Base-by-base conservation (phyloP, 2,329 filamentous ascomycete genomes). In the Penicillium freii region DNA sequence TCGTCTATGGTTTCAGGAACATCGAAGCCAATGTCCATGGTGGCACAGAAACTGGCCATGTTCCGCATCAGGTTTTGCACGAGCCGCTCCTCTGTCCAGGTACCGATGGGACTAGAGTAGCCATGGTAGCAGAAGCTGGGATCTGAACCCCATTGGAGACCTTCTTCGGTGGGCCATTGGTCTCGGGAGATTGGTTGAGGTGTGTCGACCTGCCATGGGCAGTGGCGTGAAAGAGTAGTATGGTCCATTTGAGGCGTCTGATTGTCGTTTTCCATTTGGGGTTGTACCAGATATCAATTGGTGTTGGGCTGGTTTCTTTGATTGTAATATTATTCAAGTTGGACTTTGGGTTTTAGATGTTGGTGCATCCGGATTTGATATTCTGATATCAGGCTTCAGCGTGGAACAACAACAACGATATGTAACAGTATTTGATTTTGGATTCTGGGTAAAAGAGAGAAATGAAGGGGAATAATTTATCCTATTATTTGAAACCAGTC, bases 61-160 rank as follows among this genome's bases (percentile, higher is more conserved):
- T 66, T 62, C 40, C 64, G 64, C 59, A 64, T 62, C 34, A 65
- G 39, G 29, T 65, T 63, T 23, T 56, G 58, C 3, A 62, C 58
- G 2, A 66, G 47, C 0, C 62, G 58, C 21, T 66, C 61, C 50
- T 66, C 64, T 25, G 64, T 66, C 64, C 64, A 66, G 2, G 56
- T 64, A 4, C 64, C 64, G 11, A 64, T 58, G 2, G 64, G 64
- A 8, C 51, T 52, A 2, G 64, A 65, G 25, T 62, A 66, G n/a
- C 64, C 62, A 36, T 66, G 64, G 31, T 60, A 66, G 19, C 62
- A 61, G 43, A 66, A 66, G 25, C 58, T 66, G 5, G 64, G 64
- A 43, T 66, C 64, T 1, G 64, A 65, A 15, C 64, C 64, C 64
- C 62, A 66, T 40, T 65, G 61, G 8, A 65, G 54, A 11, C 56